These are phyloP conservation scores for Cystobasidiaceae sp. DNA, from an alignment of 1,284 basidiomycete species.

Conservation along the genomic window DNA sequence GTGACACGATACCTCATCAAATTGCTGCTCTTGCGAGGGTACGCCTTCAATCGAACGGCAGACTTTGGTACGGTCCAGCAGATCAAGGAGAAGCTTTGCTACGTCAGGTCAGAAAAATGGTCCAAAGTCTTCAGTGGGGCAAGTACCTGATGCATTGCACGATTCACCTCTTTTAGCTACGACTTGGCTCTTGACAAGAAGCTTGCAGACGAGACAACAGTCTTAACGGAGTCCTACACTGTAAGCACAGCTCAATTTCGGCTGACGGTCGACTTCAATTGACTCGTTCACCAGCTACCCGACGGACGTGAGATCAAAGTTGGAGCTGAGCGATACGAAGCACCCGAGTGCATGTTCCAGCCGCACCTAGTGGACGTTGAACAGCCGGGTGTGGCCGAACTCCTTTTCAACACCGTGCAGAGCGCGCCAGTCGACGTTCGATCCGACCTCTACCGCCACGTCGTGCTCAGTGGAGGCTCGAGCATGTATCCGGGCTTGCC, in stretches of 20 bases:
- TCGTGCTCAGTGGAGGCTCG: conserved; percentile 93
- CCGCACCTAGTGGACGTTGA: conserved; percentile 96
- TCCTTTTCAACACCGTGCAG: conserved; percentile 70
- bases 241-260: conserved; percentile 51
- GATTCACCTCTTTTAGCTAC: conserved; percentile 61
- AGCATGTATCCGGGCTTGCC: conserved; percentile 99
- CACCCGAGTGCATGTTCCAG: conserved; percentile 99
- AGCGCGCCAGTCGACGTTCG: conserved; percentile 84
- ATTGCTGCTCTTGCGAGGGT: conserved; percentile 93
- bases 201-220: conserved; percentile 92
- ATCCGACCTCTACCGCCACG: conserved; percentile 91
- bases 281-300: conserved; percentile 62
- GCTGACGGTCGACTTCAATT: conserved; percentile 63
- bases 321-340: conserved; percentile 97
- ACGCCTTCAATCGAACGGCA: conserved; percentile 98
- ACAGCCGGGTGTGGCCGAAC: conserved; percentile 90
- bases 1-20: conserved; percentile 99
- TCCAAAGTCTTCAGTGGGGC: neutral
- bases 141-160: neutral
- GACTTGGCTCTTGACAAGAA: conserved; percentile 92
- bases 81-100: conserved; percentile 98
- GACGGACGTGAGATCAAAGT: conserved; percentile 97
- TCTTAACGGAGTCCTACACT: conserved; percentile 91
- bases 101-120: conserved; percentile 66
- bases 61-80: conserved; percentile 98